Conservation (phyloP, 345 rosid species). For the Eucalyptus curtisii region DNA sequence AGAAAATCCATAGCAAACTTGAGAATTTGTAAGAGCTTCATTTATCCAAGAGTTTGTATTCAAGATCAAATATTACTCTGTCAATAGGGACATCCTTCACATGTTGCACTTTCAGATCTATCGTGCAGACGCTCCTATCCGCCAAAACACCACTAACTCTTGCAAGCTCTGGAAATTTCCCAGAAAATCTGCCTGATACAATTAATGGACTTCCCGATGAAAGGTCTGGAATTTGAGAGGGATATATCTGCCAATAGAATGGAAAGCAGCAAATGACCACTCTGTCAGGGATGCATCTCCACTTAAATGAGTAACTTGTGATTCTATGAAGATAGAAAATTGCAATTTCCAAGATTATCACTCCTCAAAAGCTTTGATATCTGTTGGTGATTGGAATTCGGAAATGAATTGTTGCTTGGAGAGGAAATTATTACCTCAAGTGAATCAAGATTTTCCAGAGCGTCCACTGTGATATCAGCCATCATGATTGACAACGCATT, state of each 20-base stretch:
- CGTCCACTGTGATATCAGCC: slow-evolving; percentile 33
- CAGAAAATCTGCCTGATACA: slow-evolving; percentile 61
- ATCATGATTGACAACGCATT: slow-evolving; percentile 42
- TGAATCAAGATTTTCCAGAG: slow-evolving; percentile 40
- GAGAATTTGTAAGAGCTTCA: neutral
- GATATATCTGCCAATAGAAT: slow-evolving; percentile 32
- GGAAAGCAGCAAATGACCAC: neutral
- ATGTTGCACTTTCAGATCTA: slow-evolving; percentile 51
- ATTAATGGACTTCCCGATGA: slow-evolving; percentile 48
- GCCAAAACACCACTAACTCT: slow-evolving; percentile 49
- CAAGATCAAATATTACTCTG: slow-evolving; percentile 16
- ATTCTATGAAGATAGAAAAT: neutral
- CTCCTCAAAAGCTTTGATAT: neutral
- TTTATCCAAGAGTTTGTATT: neutral
- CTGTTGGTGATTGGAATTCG: neutral
- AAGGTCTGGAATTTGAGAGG: slow-evolving; percentile 53
- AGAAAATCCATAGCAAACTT: neutral
- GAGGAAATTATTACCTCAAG: slow-evolving; percentile 45
- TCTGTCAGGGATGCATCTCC: neutral
- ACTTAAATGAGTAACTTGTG: neutral
- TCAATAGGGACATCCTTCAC: slow-evolving; percentile 53
- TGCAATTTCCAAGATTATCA: neutral
- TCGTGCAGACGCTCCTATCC: slow-evolving; percentile 32
- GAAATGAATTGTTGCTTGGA: neutral
- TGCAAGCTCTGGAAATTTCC: slow-evolving; percentile 46